These are phyloP conservation scores for Aspergillus terreus DNA, from an alignment of 2,329 filamentous ascomycete genomes.

Conservation along the genomic window DNA sequence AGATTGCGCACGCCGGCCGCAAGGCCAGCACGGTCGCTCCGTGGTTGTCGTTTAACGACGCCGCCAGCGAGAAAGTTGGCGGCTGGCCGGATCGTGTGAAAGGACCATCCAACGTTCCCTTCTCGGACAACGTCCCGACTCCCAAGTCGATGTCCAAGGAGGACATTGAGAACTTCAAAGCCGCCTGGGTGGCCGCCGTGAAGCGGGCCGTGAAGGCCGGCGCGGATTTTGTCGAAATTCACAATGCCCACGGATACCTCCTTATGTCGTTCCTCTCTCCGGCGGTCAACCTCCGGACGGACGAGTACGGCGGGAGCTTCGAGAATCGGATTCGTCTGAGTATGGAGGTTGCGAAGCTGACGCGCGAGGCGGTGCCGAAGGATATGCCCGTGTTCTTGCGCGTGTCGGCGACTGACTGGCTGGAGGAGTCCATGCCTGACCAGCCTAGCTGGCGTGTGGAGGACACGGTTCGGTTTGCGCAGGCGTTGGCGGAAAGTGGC, in stretches of 20 bases:
- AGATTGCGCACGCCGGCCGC: conserved; percentile 75
- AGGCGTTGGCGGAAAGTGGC: conserved; percentile 65
- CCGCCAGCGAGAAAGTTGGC: conserved; percentile 48
- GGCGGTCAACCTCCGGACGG: conserved; percentile 64
- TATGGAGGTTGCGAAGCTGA: conserved; percentile 63
- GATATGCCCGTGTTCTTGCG: conserved; percentile 69
- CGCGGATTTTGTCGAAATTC: conserved; percentile 74
- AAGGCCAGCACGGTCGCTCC: conserved; percentile 59
- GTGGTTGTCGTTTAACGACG: conserved; percentile 31
- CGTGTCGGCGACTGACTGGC: conserved; percentile 70
- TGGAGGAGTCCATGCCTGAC: conserved; percentile 57
- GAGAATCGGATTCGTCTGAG: conserved; percentile 65
- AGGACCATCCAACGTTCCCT: conserved; percentile 59
- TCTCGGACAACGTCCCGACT: conserved; percentile 55
- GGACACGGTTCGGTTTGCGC: conserved; percentile 62
- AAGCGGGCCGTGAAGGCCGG: conserved; percentile 63
- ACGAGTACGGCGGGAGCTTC: conserved; percentile 50
- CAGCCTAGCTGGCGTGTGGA: conserved; percentile 65
- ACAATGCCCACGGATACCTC: conserved; percentile 75
- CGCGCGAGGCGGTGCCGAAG: conserved; percentile 59
- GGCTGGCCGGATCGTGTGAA: conserved; percentile 54
- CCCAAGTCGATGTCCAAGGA: conserved; percentile 65
- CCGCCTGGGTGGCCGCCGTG: conserved; percentile 57
- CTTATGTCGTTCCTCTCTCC: conserved; percentile 67
- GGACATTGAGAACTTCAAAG: conserved; percentile 64